These are phyloP conservation scores for Fragaria iinumae DNA, from an alignment of 306 rosid species.

Conservation along the genomic window DNA sequence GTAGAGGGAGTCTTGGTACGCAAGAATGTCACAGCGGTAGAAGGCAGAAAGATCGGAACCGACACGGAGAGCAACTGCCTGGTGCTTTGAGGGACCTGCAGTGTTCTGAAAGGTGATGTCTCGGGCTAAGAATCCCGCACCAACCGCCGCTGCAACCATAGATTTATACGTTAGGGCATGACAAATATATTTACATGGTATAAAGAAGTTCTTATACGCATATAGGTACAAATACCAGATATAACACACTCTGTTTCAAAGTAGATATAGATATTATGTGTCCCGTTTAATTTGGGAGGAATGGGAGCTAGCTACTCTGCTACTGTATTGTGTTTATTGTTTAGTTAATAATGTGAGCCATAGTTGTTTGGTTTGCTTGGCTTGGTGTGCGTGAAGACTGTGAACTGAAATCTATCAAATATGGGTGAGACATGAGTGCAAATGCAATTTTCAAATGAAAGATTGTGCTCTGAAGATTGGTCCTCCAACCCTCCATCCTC, in stretches of 20 bases:
- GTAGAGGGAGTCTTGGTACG: slow-evolving; percentile 87
- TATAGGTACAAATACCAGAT: neutral
- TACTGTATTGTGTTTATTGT: neutral
- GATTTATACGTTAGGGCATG: neutral
- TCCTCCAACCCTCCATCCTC: too few relatives aligned
- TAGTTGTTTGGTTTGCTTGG: neutral
- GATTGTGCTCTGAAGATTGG: too few relatives aligned
- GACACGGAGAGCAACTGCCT: slow-evolving; percentile 85
- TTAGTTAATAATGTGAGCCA: neutral
- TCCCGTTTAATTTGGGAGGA: neutral
- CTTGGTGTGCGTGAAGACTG: too few relatives aligned
- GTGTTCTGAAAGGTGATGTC: slow-evolving; percentile 85
- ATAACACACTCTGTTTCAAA: neutral
- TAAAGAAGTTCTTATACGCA: neutral
- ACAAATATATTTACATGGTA: neutral
- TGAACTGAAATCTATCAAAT: neutral
- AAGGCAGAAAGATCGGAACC: slow-evolving; percentile 90
- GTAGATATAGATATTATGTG: neutral
- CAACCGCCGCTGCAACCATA: slow-evolving; percentile 66
- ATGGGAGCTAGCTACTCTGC: neutral
- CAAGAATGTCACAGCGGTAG: slow-evolving; percentile 63
- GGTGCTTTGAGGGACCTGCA: slow-evolving; percentile 90
- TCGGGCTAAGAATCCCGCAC: slow-evolving; percentile 60
- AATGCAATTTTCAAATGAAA: neutral
- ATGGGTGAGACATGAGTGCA: neutral